Conservation (phyloP, 2,329 filamentous ascomycete genomes). For the Aspergillus brasiliensis region DNA sequence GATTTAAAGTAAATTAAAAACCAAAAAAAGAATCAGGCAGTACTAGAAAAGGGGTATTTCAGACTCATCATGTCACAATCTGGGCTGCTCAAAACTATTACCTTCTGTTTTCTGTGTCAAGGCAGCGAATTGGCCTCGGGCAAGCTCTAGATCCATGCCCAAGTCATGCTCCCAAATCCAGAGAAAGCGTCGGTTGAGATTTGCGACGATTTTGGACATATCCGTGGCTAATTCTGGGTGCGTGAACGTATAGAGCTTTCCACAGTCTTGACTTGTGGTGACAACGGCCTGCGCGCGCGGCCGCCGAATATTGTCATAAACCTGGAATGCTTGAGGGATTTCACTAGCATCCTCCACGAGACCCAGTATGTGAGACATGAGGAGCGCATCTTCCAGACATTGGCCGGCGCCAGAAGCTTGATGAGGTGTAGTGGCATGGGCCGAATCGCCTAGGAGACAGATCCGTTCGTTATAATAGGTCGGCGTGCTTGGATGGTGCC, state of each 20-base stretch:
- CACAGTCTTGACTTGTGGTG: neutral
- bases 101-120: too few species aligned
- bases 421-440: constrained; percentile 38
- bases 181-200: neutral
- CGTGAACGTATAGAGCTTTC: neutral
- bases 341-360: neutral
- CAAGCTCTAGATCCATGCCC: neutral
- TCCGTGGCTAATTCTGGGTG: neutral
- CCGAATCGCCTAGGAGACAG: constrained; percentile 40
- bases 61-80: neutral
- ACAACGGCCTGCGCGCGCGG: neutral
- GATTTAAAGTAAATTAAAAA: too few species aligned
- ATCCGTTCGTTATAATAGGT: constrained; percentile 32
- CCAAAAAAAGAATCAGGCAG: too few species aligned
- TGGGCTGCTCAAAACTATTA: neutral
- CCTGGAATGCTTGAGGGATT: neutral
- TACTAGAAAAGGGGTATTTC: too few species aligned
- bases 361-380: constrained; percentile 34
- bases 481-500: constrained; percentile 36
- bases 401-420: constrained; percentile 40
- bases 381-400: constrained; percentile 40
- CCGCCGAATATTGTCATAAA: neutral
- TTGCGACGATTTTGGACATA: neutral
- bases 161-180: neutral
- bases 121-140: too few species aligned